Evolutionary conservation across 108 stramenopile genomes (phyloP).

Genomic region (Skeletonema grethae): DNA sequence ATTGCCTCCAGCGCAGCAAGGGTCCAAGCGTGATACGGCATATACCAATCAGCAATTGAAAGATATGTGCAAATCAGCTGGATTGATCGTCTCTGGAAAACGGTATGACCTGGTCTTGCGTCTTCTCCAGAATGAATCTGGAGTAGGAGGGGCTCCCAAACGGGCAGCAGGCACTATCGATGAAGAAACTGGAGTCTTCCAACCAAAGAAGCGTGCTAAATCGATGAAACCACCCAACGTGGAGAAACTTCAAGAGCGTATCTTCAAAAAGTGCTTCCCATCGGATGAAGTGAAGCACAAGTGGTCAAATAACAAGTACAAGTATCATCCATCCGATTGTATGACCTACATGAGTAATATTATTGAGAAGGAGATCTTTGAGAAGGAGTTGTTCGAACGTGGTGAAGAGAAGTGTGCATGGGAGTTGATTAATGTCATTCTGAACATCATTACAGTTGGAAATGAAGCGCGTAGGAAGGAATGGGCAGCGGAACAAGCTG

Average conservation of each 20-base stretch:
- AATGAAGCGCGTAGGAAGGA: conserved; percentile 9
- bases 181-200: conserved; percentile 12
- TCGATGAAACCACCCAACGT: conserved; percentile 19
- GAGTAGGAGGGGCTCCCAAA: conserved; percentile 10
- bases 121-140: conserved; percentile 17
- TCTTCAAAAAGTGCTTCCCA: conserved; percentile 22
- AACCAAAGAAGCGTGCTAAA: conserved; percentile 19
- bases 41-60: conserved; percentile 15
- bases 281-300: conserved; percentile 5
- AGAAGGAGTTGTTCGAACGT: conserved; percentile 26
- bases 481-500: neutral
- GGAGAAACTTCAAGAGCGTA: conserved; percentile 17
- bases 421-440: conserved; percentile 14
- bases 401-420: conserved; percentile 19
- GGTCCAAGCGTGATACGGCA: conserved; percentile 9
- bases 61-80: conserved; percentile 6
- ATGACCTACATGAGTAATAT: conserved; percentile 10
- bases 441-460: neutral
- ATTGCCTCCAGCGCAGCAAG: conserved; percentile 10
- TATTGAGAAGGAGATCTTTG: conserved; percentile 19
- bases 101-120: conserved; percentile 21
- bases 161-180: conserved; percentile 14
- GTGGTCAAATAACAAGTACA: conserved; percentile 26
- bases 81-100: conserved; percentile 14
- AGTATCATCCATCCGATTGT: conserved; percentile 16